Base-by-base conservation (phyloP, 495 filamentous ascomycete species). In the Penicillium samsonianum region DNA sequence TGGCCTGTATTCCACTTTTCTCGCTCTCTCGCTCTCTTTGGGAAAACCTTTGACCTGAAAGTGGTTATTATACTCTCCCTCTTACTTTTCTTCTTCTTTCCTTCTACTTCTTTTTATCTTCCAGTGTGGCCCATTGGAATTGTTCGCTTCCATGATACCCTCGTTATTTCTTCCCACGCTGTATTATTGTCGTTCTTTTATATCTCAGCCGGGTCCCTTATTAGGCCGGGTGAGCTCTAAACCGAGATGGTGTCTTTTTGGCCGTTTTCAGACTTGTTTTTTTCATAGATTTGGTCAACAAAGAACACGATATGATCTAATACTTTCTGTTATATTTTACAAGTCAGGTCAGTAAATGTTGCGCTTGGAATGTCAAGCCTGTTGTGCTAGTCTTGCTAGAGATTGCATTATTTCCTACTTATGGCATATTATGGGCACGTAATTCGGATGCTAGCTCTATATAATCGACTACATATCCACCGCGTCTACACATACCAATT, bases 71-170 rank as follows among this genome's bases (percentile, higher is more conserved):
- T 20, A 5, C n/a, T 12, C 11, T 16, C 38, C 19, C 25, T 41
- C 37, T 11, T 14, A 28, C 53, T 40, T 0, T 47, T 47, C n/a
- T 22, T 14, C 20, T 50, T 43, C 35, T 33, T 50, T 31, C 20
- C 17, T 50, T 43, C 17, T 46, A 37, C 23, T 46, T 33, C 10
- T 38, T 35, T 5, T 44, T 19, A 28, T 23, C 16, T 28, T 47
- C 20, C 19, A 23, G 31, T 60, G 46, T 30, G 26, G 52, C 53
- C 46, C 31, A 47, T 47, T 55, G 53, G 53, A 51, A 19, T 31
- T 41, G 38, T 33, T 44, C 22, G 44, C 50, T 45, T 60, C 43
- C 58, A 55, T 60, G 51, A 55, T 66, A 66, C 64, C 64, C 64
- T 63, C 60, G 46, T 59, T 63, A 48, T 25, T 43, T 12, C 46